Conservation (phyloP, 2,329 filamentous ascomycete genomes). For the Aspergillus pseudonomiae region DNA sequence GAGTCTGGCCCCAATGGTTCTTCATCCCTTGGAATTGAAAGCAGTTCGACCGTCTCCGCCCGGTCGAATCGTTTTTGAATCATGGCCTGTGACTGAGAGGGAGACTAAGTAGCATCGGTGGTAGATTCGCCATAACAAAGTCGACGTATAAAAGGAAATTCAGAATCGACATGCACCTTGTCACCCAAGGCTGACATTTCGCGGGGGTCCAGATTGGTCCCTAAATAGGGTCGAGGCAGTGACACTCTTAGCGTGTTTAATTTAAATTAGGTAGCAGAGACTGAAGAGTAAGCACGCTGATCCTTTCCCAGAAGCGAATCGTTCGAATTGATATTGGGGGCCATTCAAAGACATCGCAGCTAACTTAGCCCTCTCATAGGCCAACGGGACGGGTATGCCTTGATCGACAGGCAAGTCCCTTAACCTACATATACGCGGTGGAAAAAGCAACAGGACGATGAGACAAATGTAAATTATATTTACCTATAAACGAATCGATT, state of each 20-base stretch:
- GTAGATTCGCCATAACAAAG: not conserved
- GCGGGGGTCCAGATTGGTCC: not conserved
- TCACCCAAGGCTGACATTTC: not conserved
- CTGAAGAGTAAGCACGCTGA: not conserved
- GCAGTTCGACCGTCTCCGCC: not conserved
- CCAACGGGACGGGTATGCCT: not conserved
- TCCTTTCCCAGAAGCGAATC: not conserved
- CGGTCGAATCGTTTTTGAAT: not conserved
- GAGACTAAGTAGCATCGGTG: not conserved
- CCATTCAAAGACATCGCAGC: not conserved
- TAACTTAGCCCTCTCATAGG: not conserved
- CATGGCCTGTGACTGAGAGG: not conserved
- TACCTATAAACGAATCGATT: too few species aligned
- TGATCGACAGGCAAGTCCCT: not conserved
- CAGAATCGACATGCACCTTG: not conserved
- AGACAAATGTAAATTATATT: too few species aligned
- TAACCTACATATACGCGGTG: too few species aligned
- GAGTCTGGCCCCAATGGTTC: not conserved
- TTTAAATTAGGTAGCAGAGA: not conserved
- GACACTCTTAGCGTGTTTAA: not conserved
- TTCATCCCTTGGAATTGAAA: not conserved
- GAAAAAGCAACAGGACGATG: too few species aligned
- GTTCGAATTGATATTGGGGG: not conserved
- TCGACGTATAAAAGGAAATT: not conserved
- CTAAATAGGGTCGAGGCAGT: not conserved